These are phyloP conservation scores for Geotrichum siamense DNA, from an alignment of 1,139 yeast species.

Conservation along the genomic window DNA sequence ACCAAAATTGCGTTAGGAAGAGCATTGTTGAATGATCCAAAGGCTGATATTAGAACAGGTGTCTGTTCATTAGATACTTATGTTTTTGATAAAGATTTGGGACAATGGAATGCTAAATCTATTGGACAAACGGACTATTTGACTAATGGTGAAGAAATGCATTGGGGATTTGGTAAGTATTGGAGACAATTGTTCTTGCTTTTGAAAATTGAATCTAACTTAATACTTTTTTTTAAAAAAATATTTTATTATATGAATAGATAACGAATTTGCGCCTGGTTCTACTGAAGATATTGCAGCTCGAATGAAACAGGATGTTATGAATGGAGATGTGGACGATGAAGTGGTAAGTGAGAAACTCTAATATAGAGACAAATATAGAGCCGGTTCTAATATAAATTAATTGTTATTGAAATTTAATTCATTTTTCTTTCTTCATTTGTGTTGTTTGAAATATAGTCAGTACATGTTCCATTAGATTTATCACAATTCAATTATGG, in stretches of 20 bases:
- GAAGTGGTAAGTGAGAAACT: slow-evolving; percentile 22
- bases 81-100: slow-evolving; percentile 38
- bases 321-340: slow-evolving; percentile 19
- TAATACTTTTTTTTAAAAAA: background rate
- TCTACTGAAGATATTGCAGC: slow-evolving; percentile 64
- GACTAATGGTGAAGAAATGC: slow-evolving; percentile 79
- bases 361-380: background rate
- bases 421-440: slow-evolving; percentile 7
- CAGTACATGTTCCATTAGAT: slow-evolving; percentile 26
- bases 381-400: background rate
- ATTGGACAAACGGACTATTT: slow-evolving; percentile 67
- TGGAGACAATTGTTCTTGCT: too few species aligned
- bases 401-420: slow-evolving; percentile 9
- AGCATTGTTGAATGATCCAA: slow-evolving; percentile 47
- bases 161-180: slow-evolving; percentile 65
- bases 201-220: background rate
- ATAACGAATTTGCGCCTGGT: slow-evolving; percentile 60
- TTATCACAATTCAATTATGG: slow-evolving; percentile 21
- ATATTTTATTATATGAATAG: too few species aligned
- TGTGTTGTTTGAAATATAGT: slow-evolving; percentile 8
- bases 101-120: slow-evolving; percentile 50
- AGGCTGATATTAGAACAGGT: slow-evolving; percentile 47
- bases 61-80: slow-evolving; percentile 54
- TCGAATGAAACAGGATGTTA: slow-evolving; percentile 12
- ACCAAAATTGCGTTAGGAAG: slow-evolving; percentile 73